Percentiles rank a stretch among this genome's conserved stretches.
These are phyloP conservation scores for Iris pallida DNA, from an alignment of 116 monocot species.

Conservation along the genomic window DNA sequence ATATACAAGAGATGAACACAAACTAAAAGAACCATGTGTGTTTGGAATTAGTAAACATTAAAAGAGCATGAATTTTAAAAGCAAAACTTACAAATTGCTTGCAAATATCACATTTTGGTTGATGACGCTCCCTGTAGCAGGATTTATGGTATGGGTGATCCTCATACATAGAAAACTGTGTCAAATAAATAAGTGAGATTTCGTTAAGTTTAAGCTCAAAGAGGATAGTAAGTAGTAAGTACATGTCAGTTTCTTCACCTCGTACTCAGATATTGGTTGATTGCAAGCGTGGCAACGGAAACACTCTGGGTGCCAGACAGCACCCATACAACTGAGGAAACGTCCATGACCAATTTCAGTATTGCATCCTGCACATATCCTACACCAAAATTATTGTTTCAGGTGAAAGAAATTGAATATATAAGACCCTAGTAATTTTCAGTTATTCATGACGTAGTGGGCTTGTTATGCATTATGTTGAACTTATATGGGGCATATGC, in stretches of 20 bases:
- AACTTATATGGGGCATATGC: too few relatives aligned
- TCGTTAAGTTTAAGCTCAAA: neutral
- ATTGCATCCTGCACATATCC: conserved; percentile 83
- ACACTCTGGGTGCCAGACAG: conserved; percentile 87
- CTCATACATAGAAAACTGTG: conserved; percentile 71
- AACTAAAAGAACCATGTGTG: neutral
- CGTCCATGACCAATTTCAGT: conserved; percentile 59
- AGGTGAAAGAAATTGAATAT: neutral
- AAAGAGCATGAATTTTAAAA: neutral
- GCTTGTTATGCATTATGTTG: too few relatives aligned
- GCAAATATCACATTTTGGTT: conserved; percentile 96
- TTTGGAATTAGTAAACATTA: neutral
- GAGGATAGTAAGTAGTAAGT: neutral
- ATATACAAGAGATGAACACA: neutral
- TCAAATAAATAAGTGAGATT: neutral
- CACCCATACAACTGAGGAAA: conserved; percentile 74
- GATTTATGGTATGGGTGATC: conserved; percentile 72
- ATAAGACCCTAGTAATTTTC: too few relatives aligned
- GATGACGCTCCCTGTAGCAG: conserved; percentile 74
- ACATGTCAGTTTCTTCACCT: conserved; percentile 32
- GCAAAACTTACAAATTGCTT: conserved; percentile 72
- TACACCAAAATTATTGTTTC: conserved; percentile 19
- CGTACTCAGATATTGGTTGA: conserved; percentile 65
- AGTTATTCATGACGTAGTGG: too few relatives aligned
- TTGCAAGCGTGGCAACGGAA: conserved; percentile 75